A percentile compares a stretch with the other conserved stretches of the same genome.
Evolutionary conservation across 192 early-diverging fungal species (phyloP).

Genomic region (Coemansia sp.): DNA sequence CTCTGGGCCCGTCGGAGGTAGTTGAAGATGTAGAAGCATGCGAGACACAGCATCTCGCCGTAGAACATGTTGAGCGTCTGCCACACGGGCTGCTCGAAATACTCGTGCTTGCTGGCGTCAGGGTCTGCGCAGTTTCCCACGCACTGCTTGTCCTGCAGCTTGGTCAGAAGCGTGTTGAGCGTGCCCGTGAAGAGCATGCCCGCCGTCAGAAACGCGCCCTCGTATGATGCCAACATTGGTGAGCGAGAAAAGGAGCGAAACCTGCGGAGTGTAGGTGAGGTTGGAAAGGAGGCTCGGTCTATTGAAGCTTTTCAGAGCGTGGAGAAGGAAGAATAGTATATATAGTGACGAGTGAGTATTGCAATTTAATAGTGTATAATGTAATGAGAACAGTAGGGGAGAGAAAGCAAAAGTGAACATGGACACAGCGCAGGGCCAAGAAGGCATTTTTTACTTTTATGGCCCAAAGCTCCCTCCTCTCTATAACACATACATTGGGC

Average conservation of each 20-base stretch:
- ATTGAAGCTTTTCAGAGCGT: too few species aligned
- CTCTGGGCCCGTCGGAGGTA: conserved; percentile 20
- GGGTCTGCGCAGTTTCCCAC: conserved; percentile 82
- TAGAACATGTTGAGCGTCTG: conserved; percentile 98
- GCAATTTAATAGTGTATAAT: conserved; percentile 1
- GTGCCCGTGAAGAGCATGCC: conserved; percentile 79
- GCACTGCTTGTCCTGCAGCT: conserved; percentile 90
- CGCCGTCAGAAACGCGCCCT: conserved; percentile 52
- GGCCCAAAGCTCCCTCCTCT: too few species aligned
- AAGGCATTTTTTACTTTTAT: too few species aligned
- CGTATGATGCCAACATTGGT: too few species aligned
- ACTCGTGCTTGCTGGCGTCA: conserved; percentile 59
- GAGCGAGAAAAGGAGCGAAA: too few species aligned
- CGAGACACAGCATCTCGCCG: conserved; percentile 82
- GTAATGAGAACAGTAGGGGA: background rate
- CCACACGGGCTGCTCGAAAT: conserved; percentile 97
- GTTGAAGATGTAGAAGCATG: conserved; percentile 57
- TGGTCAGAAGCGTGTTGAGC: conserved; percentile 76
- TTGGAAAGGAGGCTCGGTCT: too few species aligned
- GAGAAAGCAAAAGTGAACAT: background rate
- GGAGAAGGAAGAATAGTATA: too few species aligned
- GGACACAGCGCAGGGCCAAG: too few species aligned
- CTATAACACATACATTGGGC: too few species aligned
- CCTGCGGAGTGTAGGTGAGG: too few species aligned
- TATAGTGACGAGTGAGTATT: too few species aligned